Evolutionary conservation across 2,329 filamentous ascomycete species (phyloP).

Genomic region (Simplicillium aogashimaense): DNA sequence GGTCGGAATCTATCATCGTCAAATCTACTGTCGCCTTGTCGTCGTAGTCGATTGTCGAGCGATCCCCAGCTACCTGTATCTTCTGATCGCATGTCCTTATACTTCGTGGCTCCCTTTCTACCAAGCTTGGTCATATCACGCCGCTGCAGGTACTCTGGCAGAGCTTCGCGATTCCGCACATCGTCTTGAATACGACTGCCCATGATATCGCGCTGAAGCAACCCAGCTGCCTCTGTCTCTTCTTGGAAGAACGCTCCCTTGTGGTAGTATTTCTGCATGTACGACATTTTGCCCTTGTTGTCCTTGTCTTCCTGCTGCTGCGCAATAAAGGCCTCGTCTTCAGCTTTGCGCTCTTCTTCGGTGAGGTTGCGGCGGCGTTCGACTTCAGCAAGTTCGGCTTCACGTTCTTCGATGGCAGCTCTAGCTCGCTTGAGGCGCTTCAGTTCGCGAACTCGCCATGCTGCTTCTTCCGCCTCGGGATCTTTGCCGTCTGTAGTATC

Average conservation of each 20-base stretch:
- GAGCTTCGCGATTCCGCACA: conserved; percentile 65
- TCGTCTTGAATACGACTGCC: conserved; percentile 77
- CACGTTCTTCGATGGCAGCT: conserved; percentile 70
- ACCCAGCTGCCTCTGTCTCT: conserved; percentile 62
- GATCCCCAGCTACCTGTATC: conserved; percentile 85
- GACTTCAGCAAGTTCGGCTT: conserved; percentile 79
- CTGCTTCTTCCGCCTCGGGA: conserved; percentile 77
- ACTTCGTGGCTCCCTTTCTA: conserved; percentile 82
- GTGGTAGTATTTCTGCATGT: conserved; percentile 95
- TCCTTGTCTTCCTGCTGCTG: conserved; percentile 74
- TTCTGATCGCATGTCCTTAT: conserved; percentile 78
- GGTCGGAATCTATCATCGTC: conserved; percentile 60
- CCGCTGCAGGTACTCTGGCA: conserved; percentile 88
- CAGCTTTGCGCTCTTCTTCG: conserved; percentile 72
- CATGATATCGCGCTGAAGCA: conserved; percentile 78
- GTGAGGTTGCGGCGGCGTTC: conserved; percentile 82
- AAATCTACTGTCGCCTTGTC: conserved; percentile 17
- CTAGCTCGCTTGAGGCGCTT: conserved; percentile 81
- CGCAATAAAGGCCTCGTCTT: conserved; percentile 71
- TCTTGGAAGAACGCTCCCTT: conserved; percentile 93
- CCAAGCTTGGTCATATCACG: conserved; percentile 90
- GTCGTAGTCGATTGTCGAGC: conserved; percentile 39
- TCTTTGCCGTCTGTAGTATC: conserved; percentile 85
- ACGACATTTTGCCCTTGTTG: conserved; percentile 69
- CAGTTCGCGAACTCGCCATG: conserved; percentile 90